Base-by-base conservation (phyloP, 164 flowering plant species). In the Stephania japonica region DNA sequence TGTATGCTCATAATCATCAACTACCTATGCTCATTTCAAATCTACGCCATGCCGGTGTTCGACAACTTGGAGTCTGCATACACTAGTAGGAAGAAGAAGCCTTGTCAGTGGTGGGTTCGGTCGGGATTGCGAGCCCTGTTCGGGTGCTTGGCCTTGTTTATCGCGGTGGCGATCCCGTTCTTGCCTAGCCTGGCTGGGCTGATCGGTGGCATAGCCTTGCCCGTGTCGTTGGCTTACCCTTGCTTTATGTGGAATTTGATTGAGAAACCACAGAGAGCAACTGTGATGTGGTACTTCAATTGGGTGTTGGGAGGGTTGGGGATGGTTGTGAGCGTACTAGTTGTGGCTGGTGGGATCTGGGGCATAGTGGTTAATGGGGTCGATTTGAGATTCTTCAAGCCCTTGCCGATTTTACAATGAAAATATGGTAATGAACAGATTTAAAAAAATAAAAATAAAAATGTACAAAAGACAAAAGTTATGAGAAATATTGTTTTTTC, bases 191-290 rank as follows among this genome's bases (percentile, higher is more conserved):
- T 94, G 53, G 88, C 81, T 1, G 79, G 84, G n/a, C 76, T 91
- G 3, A 75, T 94, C 0, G 91, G 97, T 53, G 98, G 97, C 7
- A 63, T 93, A 0, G 78, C 92, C 0, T 82, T 90, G 72, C 93
- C 98, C 0, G 82, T 93, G 42, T 90, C 94, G 1, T 79, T 91
- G 41, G 92, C 87, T 6, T 88, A 88, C 43, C 98, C 98, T 7
- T 93, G 98, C 79, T 91, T 89, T 80, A 91, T 93, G 91, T 93
- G 94, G 92, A 74, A 86, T 23, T 70, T 78, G 70, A 70, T 88
- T 11, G 90, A 85, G 86, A 89, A 87, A 67, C 94, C 93, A 0
- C 76, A 86, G 77, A 67, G 13, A 32, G 80, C 71, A 63, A 64
- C 86, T 16, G 76, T 74, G 19, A 76, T 74, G 43, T 89, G 96